phyloP scores from a whole-genome alignment of 768 basidiomycete genomes.

The Amyloporia xantha region DNA sequence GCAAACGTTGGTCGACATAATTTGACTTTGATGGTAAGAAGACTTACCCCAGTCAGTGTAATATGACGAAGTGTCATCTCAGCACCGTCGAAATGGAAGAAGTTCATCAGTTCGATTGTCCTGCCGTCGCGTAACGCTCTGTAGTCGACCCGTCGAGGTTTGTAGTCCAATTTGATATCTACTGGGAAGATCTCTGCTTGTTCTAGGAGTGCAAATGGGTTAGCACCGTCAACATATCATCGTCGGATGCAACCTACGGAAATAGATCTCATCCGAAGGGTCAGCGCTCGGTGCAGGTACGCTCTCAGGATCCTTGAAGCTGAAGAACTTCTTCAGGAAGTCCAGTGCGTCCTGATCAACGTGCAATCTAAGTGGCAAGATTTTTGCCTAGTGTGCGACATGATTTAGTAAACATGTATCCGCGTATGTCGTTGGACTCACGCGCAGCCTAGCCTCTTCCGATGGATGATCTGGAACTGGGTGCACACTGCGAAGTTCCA shows the following conservation, averaged over 20 bases:
- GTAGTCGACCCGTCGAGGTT: conserved; percentile 95
- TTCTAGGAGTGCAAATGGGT: conserved; percentile 39
- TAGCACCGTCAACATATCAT: background rate
- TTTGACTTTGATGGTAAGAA: background rate
- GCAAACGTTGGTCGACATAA: conserved; percentile 1
- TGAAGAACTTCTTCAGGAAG: conserved; percentile 95
- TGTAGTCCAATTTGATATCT: conserved; percentile 95
- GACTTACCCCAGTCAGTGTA: conserved; percentile 80
- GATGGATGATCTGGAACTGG: conserved; percentile 61
- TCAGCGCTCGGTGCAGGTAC: conserved; percentile 30
- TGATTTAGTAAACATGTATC: background rate
- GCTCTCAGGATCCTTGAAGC: conserved; percentile 64
- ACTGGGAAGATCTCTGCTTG: conserved; percentile 93
- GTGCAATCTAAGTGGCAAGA: conserved; percentile 84
- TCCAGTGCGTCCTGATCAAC: conserved; percentile 99
- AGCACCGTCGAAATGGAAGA: conserved; percentile 98
- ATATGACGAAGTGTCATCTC: conserved; percentile 97
- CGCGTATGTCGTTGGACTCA: conserved; percentile 36
- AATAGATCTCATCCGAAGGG: conserved; percentile 49
- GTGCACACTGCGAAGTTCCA: conserved; percentile 70
- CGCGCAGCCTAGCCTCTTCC: conserved; percentile 75
- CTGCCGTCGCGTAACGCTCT: conserved; percentile 81
- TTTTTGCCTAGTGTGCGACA: conserved; percentile 57
- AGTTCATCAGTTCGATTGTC: conserved; percentile 98
- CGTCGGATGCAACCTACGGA: conserved; percentile 51